phyloP scores from a whole-genome alignment of 352 stramenopile genomes.

The Ophiocytium majus region DNA sequence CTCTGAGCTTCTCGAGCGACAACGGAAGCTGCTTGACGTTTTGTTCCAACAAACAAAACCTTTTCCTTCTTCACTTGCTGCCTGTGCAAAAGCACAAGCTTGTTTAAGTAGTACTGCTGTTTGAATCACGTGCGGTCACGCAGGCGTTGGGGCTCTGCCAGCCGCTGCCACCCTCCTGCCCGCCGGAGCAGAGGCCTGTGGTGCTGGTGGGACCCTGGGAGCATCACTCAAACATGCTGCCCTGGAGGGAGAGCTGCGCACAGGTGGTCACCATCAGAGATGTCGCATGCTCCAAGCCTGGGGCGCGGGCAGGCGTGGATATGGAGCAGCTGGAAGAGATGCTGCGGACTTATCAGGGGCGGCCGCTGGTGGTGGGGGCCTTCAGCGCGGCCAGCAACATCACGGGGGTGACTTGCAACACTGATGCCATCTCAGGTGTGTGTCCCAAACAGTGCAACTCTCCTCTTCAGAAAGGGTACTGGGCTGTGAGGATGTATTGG shows the following conservation, averaged over 20 bases:
- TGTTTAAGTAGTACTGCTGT: too few species aligned
- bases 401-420: constrained; percentile 84
- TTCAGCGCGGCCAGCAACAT: constrained; percentile 92
- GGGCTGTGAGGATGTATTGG: too few species aligned
- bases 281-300: background rate
- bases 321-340: constrained; percentile 62
- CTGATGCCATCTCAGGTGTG: constrained; percentile 69
- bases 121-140: too few species aligned
- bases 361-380: constrained; percentile 58
- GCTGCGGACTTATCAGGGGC: constrained; percentile 62
- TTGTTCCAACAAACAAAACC: too few species aligned
- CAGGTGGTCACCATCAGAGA: constrained; percentile 72
- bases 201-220: constrained; percentile 75
- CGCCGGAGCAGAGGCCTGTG: constrained; percentile 24
- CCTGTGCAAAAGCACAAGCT: too few species aligned
- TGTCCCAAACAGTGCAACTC: too few species aligned
- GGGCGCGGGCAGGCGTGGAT: constrained; percentile 62
- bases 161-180: background rate
- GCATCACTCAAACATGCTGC: constrained; percentile 95
- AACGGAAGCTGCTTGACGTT: too few species aligned
- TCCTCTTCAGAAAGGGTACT: too few species aligned
- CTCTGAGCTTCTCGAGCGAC: too few species aligned
- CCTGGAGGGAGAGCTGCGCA: constrained; percentile 85
- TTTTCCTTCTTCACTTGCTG: too few species aligned
- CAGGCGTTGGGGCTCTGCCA: background rate